phyloP scores from a whole-genome alignment of 1,139 yeast genomes.

The Scheffersomyces titani region DNA sequence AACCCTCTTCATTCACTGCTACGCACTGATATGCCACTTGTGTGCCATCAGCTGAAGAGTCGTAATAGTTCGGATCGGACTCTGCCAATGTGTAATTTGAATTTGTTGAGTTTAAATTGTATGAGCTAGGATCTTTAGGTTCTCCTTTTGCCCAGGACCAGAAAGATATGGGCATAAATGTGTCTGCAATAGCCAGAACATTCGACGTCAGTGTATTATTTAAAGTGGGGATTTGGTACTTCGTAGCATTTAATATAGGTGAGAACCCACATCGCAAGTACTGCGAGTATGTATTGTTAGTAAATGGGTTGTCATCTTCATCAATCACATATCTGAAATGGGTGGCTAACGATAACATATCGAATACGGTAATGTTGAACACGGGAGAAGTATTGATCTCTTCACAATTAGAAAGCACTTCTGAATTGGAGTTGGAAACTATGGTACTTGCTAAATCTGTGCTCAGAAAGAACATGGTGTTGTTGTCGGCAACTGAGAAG shows the following conservation, averaged over 20 bases:
- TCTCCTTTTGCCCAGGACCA: slow-evolving; percentile 77
- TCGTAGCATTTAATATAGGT: slow-evolving; percentile 53
- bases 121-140: slow-evolving; percentile 33
- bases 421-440: slow-evolving; percentile 5
- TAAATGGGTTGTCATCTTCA: slow-evolving; percentile 28
- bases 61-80: background rate
- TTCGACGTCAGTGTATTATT: slow-evolving; percentile 3
- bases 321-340: slow-evolving; percentile 46
- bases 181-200: slow-evolving; percentile 14
- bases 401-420: slow-evolving; percentile 16
- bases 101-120: slow-evolving; percentile 9
- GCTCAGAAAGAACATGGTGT: slow-evolving; percentile 19
- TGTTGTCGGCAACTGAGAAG: slow-evolving; percentile 20
- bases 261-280: slow-evolving; percentile 57
- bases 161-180: slow-evolving; percentile 33
- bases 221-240: slow-evolving; percentile 21
- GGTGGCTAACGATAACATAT: slow-evolving; percentile 14
- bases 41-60: slow-evolving; percentile 12
- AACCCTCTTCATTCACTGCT: slow-evolving; percentile 45
- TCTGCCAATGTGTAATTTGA: background rate
- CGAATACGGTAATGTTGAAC: slow-evolving; percentile 8
- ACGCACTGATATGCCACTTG: slow-evolving; percentile 65
- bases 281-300: slow-evolving; percentile 27
- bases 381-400: background rate
- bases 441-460: slow-evolving; percentile 6